These are phyloP conservation scores for Juglanconis oblonga DNA, from an alignment of 2,329 filamentous ascomycete genomes.

Conservation along the genomic window DNA sequence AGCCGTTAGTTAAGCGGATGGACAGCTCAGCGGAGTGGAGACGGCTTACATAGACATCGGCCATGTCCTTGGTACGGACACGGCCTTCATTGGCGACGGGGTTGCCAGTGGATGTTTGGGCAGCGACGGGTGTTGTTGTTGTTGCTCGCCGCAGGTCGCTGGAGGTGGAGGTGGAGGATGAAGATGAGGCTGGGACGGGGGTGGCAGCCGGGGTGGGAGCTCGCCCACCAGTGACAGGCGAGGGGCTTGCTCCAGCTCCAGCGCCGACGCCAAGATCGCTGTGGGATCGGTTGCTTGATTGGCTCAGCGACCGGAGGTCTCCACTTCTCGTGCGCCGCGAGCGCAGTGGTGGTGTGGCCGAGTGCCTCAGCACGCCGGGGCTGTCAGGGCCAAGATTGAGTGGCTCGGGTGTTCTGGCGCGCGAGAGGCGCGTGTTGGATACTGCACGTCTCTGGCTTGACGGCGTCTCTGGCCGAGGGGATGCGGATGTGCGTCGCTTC, in stretches of 20 bases:
- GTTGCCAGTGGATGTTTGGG: slow-evolving; percentile 40
- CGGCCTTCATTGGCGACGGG: slow-evolving; percentile 86
- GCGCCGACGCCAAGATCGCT: slow-evolving; percentile 14
- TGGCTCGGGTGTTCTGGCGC: slow-evolving; percentile 52
- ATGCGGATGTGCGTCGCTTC: slow-evolving; percentile 22
- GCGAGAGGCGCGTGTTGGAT: slow-evolving; percentile 54
- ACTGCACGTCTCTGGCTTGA: slow-evolving; percentile 38
- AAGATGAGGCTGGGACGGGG: slow-evolving; percentile 16
- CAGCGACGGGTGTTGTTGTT: slow-evolving; percentile 16
- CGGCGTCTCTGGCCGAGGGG: slow-evolving; percentile 20
- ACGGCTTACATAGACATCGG: slow-evolving; percentile 86
- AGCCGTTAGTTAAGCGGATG: slow-evolving; percentile 17
- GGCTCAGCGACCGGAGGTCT: slow-evolving; percentile 69
- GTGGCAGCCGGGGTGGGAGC: slow-evolving; percentile 15
- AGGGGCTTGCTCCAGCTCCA: slow-evolving; percentile 27
- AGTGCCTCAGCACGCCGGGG: slow-evolving; percentile 48
- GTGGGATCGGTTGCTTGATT: slow-evolving; percentile 38
- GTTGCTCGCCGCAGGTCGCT: slow-evolving; percentile 16
- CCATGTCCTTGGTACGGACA: slow-evolving; percentile 79
- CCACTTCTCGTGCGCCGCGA: slow-evolving; percentile 65
- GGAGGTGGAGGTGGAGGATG: slow-evolving; percentile 11
- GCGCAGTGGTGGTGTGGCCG: slow-evolving; percentile 66
- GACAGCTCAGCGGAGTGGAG: slow-evolving; percentile 18
- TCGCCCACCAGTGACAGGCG: slow-evolving; percentile 9
- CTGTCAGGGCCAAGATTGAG: slow-evolving; percentile 61